These are phyloP conservation scores for Sporisorium iseilematis-ciliati DNA, from an alignment of 1,284 basidiomycete genomes.

Conservation along the genomic window DNA sequence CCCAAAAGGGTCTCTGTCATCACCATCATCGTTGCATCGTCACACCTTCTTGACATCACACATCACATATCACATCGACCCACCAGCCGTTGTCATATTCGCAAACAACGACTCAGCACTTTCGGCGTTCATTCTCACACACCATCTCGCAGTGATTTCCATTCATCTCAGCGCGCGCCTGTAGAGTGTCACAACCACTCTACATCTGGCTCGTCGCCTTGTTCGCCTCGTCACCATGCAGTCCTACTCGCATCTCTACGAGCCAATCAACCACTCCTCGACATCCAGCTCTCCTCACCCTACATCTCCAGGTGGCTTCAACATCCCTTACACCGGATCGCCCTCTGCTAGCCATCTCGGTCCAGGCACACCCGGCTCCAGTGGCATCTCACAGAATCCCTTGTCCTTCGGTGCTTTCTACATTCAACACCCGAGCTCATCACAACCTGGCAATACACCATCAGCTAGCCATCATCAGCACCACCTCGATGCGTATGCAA, in stretches of 20 bases:
- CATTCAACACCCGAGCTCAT: conserved; percentile 40
- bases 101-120: neutral
- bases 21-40: conserved; percentile 1
- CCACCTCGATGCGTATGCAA: conserved; percentile 43
- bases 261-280: conserved; percentile 29
- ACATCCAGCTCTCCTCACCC: conserved; percentile 37
- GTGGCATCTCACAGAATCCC: conserved; percentile 24
- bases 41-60: neutral
- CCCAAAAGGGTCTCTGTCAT: neutral
- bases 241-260: conserved; percentile 52
- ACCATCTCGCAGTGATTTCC: neutral
- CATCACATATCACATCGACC: neutral
- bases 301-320: conserved; percentile 46
- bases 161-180: conserved; percentile 2
- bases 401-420: conserved; percentile 53
- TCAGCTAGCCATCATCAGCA: conserved; percentile 18
- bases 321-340: conserved; percentile 43
- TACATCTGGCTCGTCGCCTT: conserved; percentile 8
- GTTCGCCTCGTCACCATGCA: conserved; percentile 20
- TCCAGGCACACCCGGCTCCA: conserved; percentile 21
- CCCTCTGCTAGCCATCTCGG: conserved; percentile 35
- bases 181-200: conserved; percentile 12
- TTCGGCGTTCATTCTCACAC: neutral
- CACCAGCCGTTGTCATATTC: neutral
- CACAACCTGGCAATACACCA: conserved; percentile 15